Base-by-base conservation (phyloP, 768 basidiomycete genomes). In the Bullera alba region DNA sequence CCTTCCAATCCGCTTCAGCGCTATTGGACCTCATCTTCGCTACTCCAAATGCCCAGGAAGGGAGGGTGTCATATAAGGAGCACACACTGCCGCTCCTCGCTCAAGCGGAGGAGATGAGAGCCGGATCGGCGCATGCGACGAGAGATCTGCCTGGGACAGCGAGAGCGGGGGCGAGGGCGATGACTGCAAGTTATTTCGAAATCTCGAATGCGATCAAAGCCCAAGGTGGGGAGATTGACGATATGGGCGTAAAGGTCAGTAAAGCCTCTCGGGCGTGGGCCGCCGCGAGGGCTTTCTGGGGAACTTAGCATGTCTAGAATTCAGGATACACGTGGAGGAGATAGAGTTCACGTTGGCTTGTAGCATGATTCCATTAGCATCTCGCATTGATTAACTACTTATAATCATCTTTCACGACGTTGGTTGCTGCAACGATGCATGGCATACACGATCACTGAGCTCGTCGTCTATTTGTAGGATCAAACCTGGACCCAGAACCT, bases 171-270 rank as follows among this genome's bases (percentile, higher is more conserved):
- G 62, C 64, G 23, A 42, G 73, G 12, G 70, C 72, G 16, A 73
- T 74, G 61, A 63, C 68, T 8, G 65, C 65, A 14, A 63, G 65
- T 32, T 75, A 75, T 57, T 65, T 73, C 37, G 65, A 69, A 51
- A 73, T 74, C 47, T 67, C 65, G 1, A 38, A 54, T 25, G 70
- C 64, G 32, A 64, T 75, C 21, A 48, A 54, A 41, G 19, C 15
- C n/a, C 37, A 46, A 3, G 28, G 45, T 25, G 60, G 65, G 12
- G 45, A 56, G 22, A 53, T 65, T 16, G 53, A 59, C 27, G 56
- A 51, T 28, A 45, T 43, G 14, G 60, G 68, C 6, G 53, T 70
- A 3, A 67, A 56, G 38, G 68, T 70, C 8, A 44, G 54, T 26
- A 57, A 53, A 48, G 44, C 51, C 53, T 36, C 50, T 27, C 50